Evolutionary conservation across 345 rosid species (phyloP).

Genomic region (Isatis tinctoria): DNA sequence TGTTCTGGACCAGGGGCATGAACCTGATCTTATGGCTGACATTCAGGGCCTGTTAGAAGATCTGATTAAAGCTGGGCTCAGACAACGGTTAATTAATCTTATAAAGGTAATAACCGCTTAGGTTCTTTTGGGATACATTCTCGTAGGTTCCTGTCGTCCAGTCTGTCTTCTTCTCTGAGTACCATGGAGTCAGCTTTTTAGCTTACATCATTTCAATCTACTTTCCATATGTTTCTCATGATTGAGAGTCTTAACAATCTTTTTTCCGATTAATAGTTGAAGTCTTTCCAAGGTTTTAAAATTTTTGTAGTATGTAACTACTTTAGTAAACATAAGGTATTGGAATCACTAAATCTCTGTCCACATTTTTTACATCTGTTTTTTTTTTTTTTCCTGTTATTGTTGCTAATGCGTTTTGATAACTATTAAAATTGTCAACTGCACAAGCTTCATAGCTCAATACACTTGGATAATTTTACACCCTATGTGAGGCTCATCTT

Average conservation of each 20-base stretch:
- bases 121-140: slow-evolving; percentile 1
- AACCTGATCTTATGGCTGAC: slow-evolving; percentile 66
- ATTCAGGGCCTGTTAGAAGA: slow-evolving; percentile 77
- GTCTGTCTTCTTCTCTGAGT: neutral
- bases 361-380: neutral
- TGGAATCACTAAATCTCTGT: neutral
- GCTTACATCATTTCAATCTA: neutral
- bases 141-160: neutral
- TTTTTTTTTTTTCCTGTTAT: neutral
- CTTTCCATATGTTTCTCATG: neutral
- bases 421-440: neutral
- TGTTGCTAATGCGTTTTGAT: neutral
- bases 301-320: neutral
- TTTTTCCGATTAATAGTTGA: neutral
- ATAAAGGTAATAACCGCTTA: slow-evolving; percentile 54
- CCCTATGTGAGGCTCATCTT: neutral
- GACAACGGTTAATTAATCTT: slow-evolving; percentile 70
- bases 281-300: neutral
- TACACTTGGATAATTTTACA: neutral
- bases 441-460: neutral
- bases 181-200: neutral
- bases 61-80: slow-evolving; percentile 65
- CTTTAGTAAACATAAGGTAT: neutral
- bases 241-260: neutral
- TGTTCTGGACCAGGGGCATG: slow-evolving; percentile 83